These are phyloP conservation scores for Pterocarpus santalinus DNA, from an alignment of 306 rosid genomes.

Conservation along the genomic window DNA sequence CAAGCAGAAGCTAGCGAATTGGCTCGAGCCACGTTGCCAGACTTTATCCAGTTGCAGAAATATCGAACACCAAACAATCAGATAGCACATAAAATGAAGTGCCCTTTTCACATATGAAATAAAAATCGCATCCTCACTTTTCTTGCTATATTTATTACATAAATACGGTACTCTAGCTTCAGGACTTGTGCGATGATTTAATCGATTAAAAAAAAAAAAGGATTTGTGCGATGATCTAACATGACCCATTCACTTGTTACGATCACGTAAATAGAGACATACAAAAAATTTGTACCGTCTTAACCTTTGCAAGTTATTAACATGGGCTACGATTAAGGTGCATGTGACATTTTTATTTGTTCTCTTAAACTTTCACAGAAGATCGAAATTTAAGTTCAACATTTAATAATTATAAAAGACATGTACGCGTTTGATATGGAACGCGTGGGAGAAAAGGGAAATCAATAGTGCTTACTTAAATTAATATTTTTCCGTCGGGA, in stretches of 20 bases:
- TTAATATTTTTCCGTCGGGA: too few species aligned
- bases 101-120: background rate
- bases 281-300: background rate
- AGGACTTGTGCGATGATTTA: background rate
- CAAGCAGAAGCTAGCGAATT: slow-evolving; percentile 54
- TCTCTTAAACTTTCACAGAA: background rate
- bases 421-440: background rate
- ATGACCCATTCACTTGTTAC: background rate
- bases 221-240: background rate
- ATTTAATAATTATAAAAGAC: background rate
- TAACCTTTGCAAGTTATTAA: too few species aligned
- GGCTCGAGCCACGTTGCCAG: slow-evolving; percentile 61
- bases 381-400: background rate
- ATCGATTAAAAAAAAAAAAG: too few species aligned
- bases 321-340: background rate
- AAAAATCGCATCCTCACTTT: background rate
- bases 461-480: background rate
- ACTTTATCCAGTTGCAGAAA: slow-evolving; percentile 59
- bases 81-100: slow-evolving; percentile 41
- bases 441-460: background rate
- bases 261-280: background rate
- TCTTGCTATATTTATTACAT: slow-evolving; percentile 11
- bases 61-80: slow-evolving; percentile 57
- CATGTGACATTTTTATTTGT: background rate
- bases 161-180: background rate